These are phyloP conservation scores for Nakazawaea peltata DNA, from an alignment of 805 yeast genomes.

Conservation along the genomic window DNA sequence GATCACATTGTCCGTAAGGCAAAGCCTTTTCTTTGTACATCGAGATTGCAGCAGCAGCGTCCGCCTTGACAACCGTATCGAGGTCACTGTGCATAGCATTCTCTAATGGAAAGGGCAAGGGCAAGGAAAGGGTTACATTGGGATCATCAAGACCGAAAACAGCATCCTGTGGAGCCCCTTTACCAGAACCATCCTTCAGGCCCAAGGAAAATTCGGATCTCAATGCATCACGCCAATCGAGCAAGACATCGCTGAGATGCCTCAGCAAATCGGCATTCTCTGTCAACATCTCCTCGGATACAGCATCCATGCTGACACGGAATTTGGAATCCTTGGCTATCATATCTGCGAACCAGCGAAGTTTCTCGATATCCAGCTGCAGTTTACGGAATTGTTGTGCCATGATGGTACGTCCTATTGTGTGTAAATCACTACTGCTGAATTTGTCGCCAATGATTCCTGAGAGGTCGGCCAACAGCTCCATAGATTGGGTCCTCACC, in stretches of 20 bases:
- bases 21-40: background rate
- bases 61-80: too few species aligned
- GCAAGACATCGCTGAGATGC: background rate
- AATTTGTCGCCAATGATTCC: background rate
- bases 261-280: background rate
- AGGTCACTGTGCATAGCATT: too few species aligned
- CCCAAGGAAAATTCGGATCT: too few species aligned
- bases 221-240: background rate
- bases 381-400: background rate
- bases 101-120: too few species aligned
- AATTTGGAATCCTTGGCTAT: background rate
- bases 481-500: too few species aligned
- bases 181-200: too few species aligned
- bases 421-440: background rate
- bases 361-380: background rate
- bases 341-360: background rate
- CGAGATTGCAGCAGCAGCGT: too few species aligned
- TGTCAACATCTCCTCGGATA: background rate
- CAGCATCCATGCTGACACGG: background rate
- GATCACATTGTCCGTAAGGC: slow-evolving; percentile 1
- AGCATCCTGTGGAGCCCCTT: background rate
- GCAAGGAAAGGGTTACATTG: background rate
- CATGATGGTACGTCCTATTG: background rate
- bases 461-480: background rate
- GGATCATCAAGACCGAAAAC: background rate